These are phyloP conservation scores for Agapanthus africanus DNA, from an alignment of 106 monocot species.

Conservation along the genomic window DNA sequence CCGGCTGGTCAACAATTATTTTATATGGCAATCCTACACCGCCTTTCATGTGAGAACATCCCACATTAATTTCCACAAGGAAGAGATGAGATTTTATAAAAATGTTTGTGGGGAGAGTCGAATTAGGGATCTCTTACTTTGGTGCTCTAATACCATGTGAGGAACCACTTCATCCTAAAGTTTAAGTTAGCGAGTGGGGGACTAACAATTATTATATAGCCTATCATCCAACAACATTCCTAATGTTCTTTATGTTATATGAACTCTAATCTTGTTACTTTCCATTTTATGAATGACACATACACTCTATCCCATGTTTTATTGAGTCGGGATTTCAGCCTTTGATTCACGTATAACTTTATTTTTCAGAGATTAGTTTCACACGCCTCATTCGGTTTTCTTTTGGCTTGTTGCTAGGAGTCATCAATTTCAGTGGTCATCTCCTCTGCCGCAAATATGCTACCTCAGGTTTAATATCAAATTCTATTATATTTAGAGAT, in stretches of 20 bases:
- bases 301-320: background rate
- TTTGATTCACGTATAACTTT: constrained; percentile 8
- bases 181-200: too few species aligned
- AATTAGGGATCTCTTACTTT: too few species aligned
- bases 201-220: too few species aligned
- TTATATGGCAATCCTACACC: too few species aligned
- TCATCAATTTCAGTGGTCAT: constrained; percentile 70
- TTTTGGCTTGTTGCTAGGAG: constrained; percentile 46
- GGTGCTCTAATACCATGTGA: too few species aligned
- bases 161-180: too few species aligned
- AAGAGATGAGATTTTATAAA: too few species aligned
- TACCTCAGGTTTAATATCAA: constrained; percentile 66
- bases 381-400: background rate
- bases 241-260: background rate
- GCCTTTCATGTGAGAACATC: too few species aligned
- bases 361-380: background rate
- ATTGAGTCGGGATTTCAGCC: background rate
- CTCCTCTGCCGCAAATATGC: constrained; percentile 52
- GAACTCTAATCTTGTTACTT: background rate
- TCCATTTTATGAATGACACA: background rate
- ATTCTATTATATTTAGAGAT: background rate
- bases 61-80: too few species aligned
- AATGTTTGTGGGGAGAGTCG: too few species aligned
- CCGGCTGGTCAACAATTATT: too few species aligned
- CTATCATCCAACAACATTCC: too few species aligned